Percentiles rank a stretch among this genome's conserved stretches.
Evolutionary conservation across 1,284 basidiomycete species (phyloP).

Genomic region (Marasmius tenuissimus): DNA sequence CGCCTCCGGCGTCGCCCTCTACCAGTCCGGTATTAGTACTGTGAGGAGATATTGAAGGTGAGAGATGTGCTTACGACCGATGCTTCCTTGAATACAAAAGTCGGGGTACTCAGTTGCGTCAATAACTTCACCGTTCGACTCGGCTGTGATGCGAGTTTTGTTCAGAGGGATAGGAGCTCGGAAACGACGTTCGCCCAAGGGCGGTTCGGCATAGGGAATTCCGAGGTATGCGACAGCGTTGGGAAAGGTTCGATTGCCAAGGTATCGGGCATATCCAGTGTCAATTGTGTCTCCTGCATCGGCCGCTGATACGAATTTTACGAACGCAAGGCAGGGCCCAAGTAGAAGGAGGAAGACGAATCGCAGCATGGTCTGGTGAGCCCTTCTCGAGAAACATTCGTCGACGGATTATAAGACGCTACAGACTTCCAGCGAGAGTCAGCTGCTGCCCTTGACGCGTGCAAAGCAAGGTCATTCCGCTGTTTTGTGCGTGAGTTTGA

Average conservation of each 20-base stretch:
- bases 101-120: conserved; percentile 50
- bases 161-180: conserved; percentile 46
- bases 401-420: too few species aligned
- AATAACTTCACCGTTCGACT: conserved; percentile 35
- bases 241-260: conserved; percentile 48
- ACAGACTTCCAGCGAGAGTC: too few species aligned
- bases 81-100: conserved; percentile 59
- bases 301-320: too few species aligned
- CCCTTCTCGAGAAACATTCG: too few species aligned
- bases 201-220: conserved; percentile 36
- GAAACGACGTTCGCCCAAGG: conserved; percentile 45
- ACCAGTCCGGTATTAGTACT: neutral
- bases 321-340: too few species aligned
- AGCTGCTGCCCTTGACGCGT: too few species aligned
- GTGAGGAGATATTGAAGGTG: neutral
- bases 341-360: too few species aligned
- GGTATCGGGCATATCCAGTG: conserved; percentile 47
- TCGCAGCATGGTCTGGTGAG: too few species aligned
- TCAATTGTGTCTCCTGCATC: too few species aligned
- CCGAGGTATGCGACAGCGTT: conserved; percentile 57
- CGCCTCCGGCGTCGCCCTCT: conserved; percentile 55
- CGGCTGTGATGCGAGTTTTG: conserved; percentile 34
- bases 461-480: too few species aligned
- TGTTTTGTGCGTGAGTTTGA: too few species aligned
- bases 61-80: conserved; percentile 34